Conservation (phyloP, 2,329 filamentous ascomycete species). For the Ceratocystis cacaofunesta region DNA sequence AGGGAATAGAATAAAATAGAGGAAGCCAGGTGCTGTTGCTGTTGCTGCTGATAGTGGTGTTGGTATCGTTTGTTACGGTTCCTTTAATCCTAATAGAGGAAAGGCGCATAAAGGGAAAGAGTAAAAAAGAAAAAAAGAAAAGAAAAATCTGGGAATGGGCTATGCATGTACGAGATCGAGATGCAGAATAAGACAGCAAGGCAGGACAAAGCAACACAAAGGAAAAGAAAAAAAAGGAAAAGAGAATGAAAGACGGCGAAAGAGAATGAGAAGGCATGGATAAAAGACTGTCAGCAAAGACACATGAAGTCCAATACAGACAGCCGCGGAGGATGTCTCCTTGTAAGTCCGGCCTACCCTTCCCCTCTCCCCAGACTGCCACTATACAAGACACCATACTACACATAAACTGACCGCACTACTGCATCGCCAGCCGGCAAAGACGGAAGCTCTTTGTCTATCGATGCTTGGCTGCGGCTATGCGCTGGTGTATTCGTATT, state of each 20-base stretch:
- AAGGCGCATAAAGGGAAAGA: background rate
- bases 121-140: background rate
- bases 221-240: constrained; percentile 15
- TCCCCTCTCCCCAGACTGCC: background rate
- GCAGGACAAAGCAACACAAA: background rate
- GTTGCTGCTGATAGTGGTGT: background rate
- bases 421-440: constrained; percentile 28
- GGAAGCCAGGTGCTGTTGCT: background rate
- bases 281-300: background rate
- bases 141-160: constrained; percentile 8
- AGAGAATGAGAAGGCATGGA: background rate
- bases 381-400: background rate
- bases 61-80: too few relatives aligned
- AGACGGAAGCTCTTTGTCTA: constrained; percentile 46
- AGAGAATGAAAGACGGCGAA: constrained; percentile 14
- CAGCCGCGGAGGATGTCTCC: background rate
- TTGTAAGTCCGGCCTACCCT: background rate
- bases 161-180: constrained; percentile 13
- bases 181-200: constrained; percentile 19
- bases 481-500: background rate
- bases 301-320: constrained; percentile 8
- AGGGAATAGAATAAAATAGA: background rate
- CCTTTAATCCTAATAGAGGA: background rate
- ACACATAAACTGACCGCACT: constrained; percentile 14
- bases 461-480: constrained; percentile 32